phyloP scores from a whole-genome alignment of 805 yeast species.

The Ogataea allantospora region DNA sequence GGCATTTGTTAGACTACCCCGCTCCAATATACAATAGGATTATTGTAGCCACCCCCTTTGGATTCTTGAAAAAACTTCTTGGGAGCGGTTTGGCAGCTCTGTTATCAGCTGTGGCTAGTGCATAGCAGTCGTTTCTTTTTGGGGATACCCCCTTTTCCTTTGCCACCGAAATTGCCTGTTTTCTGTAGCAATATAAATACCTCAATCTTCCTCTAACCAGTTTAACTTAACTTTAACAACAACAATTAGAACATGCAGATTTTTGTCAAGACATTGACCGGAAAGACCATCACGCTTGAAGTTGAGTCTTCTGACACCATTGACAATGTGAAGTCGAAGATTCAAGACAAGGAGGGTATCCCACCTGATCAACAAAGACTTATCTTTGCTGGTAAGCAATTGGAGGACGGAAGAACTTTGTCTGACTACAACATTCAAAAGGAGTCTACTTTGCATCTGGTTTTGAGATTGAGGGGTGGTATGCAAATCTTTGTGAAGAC shows the following conservation, averaged over 20 bases:
- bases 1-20: not conserved
- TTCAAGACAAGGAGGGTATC: conserved; percentile 43
- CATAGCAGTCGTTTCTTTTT: conserved; percentile 15
- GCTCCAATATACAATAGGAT: not conserved
- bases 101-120: conserved; percentile 19
- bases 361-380: conserved; percentile 44
- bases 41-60: not conserved
- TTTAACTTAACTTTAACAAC: not conserved
- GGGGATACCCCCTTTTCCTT: conserved; percentile 18
- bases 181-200: conserved; percentile 18
- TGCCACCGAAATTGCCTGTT: conserved; percentile 27
- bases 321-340: conserved; percentile 43
- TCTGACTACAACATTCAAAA: conserved; percentile 66
- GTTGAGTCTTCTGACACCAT: conserved; percentile 50
- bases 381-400: conserved; percentile 44
- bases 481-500: conserved; percentile 94
- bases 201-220: conserved; percentile 14
- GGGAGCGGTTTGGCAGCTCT: conserved; percentile 6
- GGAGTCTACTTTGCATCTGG: conserved; percentile 40
- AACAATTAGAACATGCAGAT: conserved; percentile 43
- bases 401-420: conserved; percentile 78
- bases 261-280: conserved; percentile 85
- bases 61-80: not conserved
- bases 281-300: conserved; percentile 77
- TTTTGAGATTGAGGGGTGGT: conserved; percentile 42